These are phyloP conservation scores for Emmonsiellopsis sp. DNA, from an alignment of 2,329 filamentous ascomycete species.

Conservation along the genomic window DNA sequence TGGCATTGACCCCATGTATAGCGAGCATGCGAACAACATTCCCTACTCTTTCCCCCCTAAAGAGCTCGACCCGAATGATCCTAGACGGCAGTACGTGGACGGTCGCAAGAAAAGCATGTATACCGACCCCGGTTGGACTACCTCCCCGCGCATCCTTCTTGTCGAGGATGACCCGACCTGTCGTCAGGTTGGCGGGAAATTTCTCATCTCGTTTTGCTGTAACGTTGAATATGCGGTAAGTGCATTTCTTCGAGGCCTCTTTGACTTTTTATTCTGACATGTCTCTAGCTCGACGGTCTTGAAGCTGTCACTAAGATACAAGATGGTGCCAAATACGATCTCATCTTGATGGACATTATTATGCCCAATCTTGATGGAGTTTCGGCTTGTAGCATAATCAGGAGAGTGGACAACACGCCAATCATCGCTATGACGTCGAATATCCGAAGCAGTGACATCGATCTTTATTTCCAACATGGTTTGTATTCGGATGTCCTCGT, in stretches of 20 bases:
- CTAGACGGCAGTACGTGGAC: slow-evolving; percentile 40
- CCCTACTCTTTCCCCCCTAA: slow-evolving; percentile 72
- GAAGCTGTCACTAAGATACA: slow-evolving; percentile 86
- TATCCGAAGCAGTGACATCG: slow-evolving; percentile 90
- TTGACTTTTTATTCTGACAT: slow-evolving; percentile 5
- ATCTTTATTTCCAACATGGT: slow-evolving; percentile 96
- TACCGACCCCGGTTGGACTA: slow-evolving; percentile 56
- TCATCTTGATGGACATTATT: slow-evolving; percentile 87
- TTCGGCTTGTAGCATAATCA: slow-evolving; percentile 85
- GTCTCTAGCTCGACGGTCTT: slow-evolving; percentile 65
- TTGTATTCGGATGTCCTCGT: slow-evolving; percentile 28
- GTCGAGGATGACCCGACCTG: slow-evolving; percentile 74
- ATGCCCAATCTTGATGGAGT: slow-evolving; percentile 96
- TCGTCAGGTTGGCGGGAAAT: slow-evolving; percentile 58
- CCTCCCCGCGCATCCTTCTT: slow-evolving; percentile 70
- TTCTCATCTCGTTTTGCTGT: slow-evolving; percentile 56
- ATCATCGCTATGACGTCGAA: slow-evolving; percentile 99
- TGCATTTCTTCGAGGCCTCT: slow-evolving; percentile 12
- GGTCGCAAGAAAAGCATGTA: slow-evolving; percentile 53
- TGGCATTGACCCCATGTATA: slow-evolving; percentile 89
- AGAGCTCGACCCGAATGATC: slow-evolving; percentile 41
- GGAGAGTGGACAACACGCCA: slow-evolving; percentile 73
- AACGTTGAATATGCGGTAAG: slow-evolving; percentile 55
- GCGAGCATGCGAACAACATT: slow-evolving; percentile 89
- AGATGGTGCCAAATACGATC: slow-evolving; percentile 53